Percentiles rank a stretch among this genome's conserved stretches.
phyloP scores from a whole-genome alignment of 345 rosid species.

The Passiflora organensis region DNA sequence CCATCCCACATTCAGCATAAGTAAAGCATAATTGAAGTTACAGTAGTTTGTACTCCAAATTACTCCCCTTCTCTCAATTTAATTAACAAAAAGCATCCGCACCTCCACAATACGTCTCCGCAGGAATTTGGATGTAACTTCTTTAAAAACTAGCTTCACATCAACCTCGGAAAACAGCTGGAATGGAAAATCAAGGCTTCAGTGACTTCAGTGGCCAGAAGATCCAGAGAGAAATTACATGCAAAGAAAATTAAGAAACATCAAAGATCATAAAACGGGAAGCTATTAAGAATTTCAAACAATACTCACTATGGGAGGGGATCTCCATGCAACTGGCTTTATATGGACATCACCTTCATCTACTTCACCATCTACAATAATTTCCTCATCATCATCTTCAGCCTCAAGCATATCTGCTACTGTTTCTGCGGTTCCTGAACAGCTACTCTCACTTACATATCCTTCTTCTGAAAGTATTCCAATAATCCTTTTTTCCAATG shows the following conservation, averaged over 20 bases:
- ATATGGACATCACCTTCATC: conserved; percentile 99
- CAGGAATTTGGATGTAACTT: conserved; percentile 78
- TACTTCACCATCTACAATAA: conserved; percentile 94
- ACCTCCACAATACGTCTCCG: conserved; percentile 94
- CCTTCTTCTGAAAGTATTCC: conserved; percentile 82
- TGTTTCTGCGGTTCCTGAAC: conserved; percentile 50
- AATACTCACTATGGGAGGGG: conserved; percentile 60
- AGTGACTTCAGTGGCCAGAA: no score
- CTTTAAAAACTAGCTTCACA: conserved; percentile 97
- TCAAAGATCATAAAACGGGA: background rate
- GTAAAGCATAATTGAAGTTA: no score
- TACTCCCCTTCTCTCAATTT: conserved; percentile 1
- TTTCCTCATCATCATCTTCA: conserved; percentile 98
- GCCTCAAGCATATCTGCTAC: conserved; percentile 65
- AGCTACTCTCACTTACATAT: conserved; percentile 57
- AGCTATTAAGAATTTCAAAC: conserved; percentile 7
- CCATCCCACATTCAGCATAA: no score
- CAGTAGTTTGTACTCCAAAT: no score
- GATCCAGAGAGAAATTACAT: background rate
- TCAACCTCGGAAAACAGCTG: conserved; percentile 87
- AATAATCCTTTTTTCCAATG: conserved; percentile 77
- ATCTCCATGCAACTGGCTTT: conserved; percentile 67
- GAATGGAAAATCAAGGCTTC: conserved; percentile 17
- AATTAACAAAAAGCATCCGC: conserved; percentile 13
- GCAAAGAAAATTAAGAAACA: background rate